Evolutionary conservation across 108 stramenopile genomes (phyloP).

Genomic region (Skeletonema potamos): DNA sequence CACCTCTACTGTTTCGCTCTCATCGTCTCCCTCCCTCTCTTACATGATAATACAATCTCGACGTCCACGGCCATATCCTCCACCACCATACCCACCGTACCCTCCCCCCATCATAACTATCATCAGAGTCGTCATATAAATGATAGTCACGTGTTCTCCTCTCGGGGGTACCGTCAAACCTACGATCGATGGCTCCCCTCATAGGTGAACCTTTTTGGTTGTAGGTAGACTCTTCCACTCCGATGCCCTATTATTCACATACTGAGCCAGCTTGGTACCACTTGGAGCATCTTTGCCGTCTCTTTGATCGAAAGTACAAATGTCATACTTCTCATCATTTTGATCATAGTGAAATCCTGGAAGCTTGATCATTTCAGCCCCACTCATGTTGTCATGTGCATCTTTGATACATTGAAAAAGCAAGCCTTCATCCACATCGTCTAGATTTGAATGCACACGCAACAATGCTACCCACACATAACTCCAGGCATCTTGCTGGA

Average conservation of each 20-base stretch:
- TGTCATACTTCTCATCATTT: not conserved
- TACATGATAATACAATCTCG: slow-evolving; percentile 10
- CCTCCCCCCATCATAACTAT: not conserved
- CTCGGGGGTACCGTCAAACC: slow-evolving; percentile 12
- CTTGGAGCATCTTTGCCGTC: not conserved
- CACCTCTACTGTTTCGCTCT: not conserved
- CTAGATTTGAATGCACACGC: slow-evolving; percentile 8
- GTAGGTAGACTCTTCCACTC: slow-evolving; percentile 13
- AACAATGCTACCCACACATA: slow-evolving; percentile 13
- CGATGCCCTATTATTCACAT: slow-evolving; percentile 9
- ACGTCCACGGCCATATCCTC: not conserved
- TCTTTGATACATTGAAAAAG: slow-evolving; percentile 14
- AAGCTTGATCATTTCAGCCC: not conserved
- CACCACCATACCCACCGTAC: not conserved
- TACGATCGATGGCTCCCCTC: slow-evolving; percentile 8
- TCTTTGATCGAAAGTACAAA: not conserved
- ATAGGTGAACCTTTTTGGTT: slow-evolving; percentile 9
- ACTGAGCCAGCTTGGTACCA: slow-evolving; percentile 8
- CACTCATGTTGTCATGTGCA: slow-evolving; percentile 8
- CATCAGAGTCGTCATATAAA: not conserved
- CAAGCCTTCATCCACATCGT: not conserved
- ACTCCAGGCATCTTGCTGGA: not conserved
- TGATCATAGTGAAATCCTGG: slow-evolving; percentile 6
- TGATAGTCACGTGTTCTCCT: slow-evolving; percentile 13
- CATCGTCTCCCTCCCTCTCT: not conserved